Base-by-base conservation (phyloP, 108 stramenopile species). In the Asterionellopsis glacialis region DNA sequence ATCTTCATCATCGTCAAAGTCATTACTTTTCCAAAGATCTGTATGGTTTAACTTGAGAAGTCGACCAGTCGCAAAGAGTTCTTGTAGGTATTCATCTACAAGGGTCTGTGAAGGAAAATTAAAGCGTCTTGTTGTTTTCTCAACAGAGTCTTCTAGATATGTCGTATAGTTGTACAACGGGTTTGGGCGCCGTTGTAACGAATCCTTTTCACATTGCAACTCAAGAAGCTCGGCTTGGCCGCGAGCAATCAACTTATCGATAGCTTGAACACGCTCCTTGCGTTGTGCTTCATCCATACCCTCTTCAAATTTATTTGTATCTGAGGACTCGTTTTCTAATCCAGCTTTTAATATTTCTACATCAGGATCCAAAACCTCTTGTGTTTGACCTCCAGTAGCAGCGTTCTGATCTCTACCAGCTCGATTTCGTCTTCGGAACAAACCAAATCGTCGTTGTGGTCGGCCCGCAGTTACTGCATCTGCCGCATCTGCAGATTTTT, bases 101-200 rank as follows among this genome's bases (percentile, higher is more conserved):
- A 94, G 64, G 62, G 83, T 78, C n/a, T 72, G 53, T 13, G 92
- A 69, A 3, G 92, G 92, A 51, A 93, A 93, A 40, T 82, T 90
- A 64, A 93, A 88, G 41, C 75, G 58, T 39, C 88, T 68, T 14
- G 70, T 49, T 13, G 44, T 18, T 22, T 19, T 26, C 33, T 58
- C 61, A 12, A 58, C 62, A 1, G 33, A 56, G 18, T 22, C 3
- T 23, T 42, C 15, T 69, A 7, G 2, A 33, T 2, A 33, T 48
- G 75, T 80, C 10, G 82, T 88, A 72, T 90, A 90, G 61, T 94
- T 88, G 58, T 76, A 91, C 28, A 94, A 63, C 25, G 93, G 93
- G 68, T 94, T 91, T 27, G 84, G 90, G n/a, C 83, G 64, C 40
- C 71, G 59, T 62, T 88, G 82, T 45, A 94, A 55, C 33, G 82